phyloP scores from a whole-genome alignment of 768 basidiomycete species.

The Dioszegia crocea region DNA sequence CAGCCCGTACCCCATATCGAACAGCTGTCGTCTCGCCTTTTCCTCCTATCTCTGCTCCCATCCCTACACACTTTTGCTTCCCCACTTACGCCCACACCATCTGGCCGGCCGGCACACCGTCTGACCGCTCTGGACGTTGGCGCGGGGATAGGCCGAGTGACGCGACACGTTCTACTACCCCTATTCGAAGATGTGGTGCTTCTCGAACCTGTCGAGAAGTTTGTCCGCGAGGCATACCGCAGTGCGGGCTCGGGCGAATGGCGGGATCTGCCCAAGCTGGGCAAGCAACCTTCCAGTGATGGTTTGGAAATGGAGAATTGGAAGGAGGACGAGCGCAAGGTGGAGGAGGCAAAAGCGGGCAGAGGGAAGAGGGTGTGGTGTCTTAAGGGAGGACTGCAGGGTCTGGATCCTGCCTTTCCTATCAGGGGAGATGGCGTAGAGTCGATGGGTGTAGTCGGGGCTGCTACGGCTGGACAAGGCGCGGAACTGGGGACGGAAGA shows the following conservation, averaged over 20 bases:
- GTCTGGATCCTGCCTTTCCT: constrained; percentile 66
- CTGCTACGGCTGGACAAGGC: constrained; percentile 52
- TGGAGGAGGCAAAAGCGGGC: constrained; percentile 50
- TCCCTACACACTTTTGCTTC: constrained; percentile 73
- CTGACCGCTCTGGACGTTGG: constrained; percentile 82
- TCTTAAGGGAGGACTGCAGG: constrained; percentile 72
- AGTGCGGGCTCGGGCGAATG: constrained; percentile 27
- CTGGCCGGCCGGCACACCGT: constrained; percentile 49
- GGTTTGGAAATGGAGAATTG: constrained; percentile 4
- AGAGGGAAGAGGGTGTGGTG: constrained; percentile 53
- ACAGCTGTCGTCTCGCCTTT: constrained; percentile 79
- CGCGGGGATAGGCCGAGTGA: constrained; percentile 90
- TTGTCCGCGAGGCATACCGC: constrained; percentile 61
- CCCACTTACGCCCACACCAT: constrained; percentile 57
- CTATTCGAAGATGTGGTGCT: constrained; percentile 82
- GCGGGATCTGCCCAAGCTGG: constrained; percentile 25
- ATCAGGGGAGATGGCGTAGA: constrained; percentile 31
- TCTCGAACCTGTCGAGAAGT: constrained; percentile 77
- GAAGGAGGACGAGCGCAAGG: constrained; percentile 22
- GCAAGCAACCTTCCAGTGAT: constrained; percentile 3
- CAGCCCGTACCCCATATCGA: constrained; percentile 87
- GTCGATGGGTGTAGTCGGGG: constrained; percentile 66
- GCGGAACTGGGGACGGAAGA: constrained; percentile 43
- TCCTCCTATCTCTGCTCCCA: constrained; percentile 76
- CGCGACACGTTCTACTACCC: constrained; percentile 79